Conservation (phyloP, 257 asterid species). For the Solanum ahanhuiri region DNA sequence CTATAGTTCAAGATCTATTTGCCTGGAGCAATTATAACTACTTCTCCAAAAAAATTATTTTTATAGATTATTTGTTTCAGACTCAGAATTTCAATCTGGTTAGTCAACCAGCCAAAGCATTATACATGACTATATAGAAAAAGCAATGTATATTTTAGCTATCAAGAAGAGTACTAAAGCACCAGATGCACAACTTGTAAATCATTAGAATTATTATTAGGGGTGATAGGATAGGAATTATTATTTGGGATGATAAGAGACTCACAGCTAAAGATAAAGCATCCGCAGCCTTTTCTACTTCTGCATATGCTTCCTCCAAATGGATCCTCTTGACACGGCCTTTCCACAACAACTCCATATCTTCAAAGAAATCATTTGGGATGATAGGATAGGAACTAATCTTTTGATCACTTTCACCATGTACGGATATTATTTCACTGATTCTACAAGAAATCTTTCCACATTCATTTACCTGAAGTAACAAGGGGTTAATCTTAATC, state of each 20-base stretch:
- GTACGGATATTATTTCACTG: slow-evolving; percentile 66
- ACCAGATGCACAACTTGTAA: background rate
- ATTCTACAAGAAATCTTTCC: slow-evolving; percentile 52
- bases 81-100: background rate
- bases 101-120: background rate
- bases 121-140: background rate
- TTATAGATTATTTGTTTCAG: background rate
- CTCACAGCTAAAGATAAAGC: slow-evolving; percentile 76
- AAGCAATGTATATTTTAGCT: background rate
- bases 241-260: background rate
- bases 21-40: background rate
- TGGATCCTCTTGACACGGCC: slow-evolving; percentile 93
- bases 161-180: background rate
- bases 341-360: slow-evolving; percentile 93
- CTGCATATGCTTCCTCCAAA: slow-evolving; percentile 65
- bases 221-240: background rate
- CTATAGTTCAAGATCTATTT: background rate
- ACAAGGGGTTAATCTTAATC: background rate
- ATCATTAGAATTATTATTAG: background rate
- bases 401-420: slow-evolving; percentile 76
- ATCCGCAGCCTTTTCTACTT: slow-evolving; percentile 71
- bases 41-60: background rate
- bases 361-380: slow-evolving; percentile 79
- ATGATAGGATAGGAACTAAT: slow-evolving; percentile 31
- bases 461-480: slow-evolving; percentile 69